Evolutionary conservation across 1,284 basidiomycete genomes (phyloP).

Genomic region (Sanghuangporus baumii): DNA sequence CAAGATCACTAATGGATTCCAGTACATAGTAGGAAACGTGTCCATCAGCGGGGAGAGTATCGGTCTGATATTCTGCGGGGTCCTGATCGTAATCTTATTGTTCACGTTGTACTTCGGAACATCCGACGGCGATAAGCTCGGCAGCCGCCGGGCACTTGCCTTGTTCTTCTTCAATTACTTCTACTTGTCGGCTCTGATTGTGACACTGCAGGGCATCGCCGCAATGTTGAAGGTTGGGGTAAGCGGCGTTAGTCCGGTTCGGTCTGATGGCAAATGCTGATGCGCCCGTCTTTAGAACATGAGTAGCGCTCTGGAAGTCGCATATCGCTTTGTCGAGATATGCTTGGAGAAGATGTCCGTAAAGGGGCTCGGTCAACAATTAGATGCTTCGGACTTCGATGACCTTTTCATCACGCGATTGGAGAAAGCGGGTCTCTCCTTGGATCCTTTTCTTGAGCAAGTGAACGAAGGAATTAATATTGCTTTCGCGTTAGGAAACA

Average conservation of each 20-base stretch:
- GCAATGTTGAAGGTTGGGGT: conserved; percentile 13
- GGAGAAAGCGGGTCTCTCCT: conserved; percentile 10
- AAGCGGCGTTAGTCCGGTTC: not conserved
- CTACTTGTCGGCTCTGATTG: conserved; percentile 15
- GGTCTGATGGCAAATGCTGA: not conserved
- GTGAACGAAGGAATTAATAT: conserved; percentile 6
- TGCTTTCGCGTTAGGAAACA: not conserved
- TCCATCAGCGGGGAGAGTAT: conserved; percentile 8
- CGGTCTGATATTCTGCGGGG: conserved; percentile 16
- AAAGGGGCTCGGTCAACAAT: not conserved
- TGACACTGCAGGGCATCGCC: conserved; percentile 16
- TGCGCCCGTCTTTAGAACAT: conserved; percentile 1
- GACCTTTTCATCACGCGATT: not conserved
- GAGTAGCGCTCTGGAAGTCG: conserved; percentile 2
- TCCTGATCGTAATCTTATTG: conserved; percentile 12
- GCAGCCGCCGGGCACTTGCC: conserved; percentile 8
- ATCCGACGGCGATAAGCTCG: conserved; percentile 9
- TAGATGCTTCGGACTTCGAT: conserved; percentile 2
- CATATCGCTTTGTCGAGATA: conserved; percentile 8
- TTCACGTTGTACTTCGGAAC: conserved; percentile 18
- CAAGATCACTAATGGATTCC: conserved; percentile 18
- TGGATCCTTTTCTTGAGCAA: not conserved
- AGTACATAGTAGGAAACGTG: conserved; percentile 18
- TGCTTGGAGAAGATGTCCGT: not conserved
- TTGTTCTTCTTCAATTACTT: conserved; percentile 17